Conservation (phyloP, 306 rosid genomes). For the Quercus parvula region DNA sequence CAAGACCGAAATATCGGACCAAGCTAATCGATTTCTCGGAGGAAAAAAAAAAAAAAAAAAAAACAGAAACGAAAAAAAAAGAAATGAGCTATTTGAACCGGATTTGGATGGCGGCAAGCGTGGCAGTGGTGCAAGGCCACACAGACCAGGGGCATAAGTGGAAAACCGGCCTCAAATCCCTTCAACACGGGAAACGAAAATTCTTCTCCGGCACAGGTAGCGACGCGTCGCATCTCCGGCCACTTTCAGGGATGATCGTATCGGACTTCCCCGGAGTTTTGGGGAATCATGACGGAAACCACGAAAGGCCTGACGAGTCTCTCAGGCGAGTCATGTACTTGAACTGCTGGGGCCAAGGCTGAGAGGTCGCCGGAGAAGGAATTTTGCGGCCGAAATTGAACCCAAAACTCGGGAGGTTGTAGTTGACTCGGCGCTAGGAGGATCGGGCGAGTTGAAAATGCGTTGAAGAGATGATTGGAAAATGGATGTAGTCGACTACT, state of each 20-base stretch:
- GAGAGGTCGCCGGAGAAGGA: conserved; percentile 15
- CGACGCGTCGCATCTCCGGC: conserved; percentile 27
- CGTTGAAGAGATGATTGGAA: too few relatives aligned
- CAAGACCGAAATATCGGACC: not conserved
- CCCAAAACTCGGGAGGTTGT: not conserved
- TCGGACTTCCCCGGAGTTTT: conserved; percentile 30
- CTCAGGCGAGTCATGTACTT: conserved; percentile 80
- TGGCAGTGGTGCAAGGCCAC: conserved; percentile 66
- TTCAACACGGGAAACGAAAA: conserved; percentile 44
- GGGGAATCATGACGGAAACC: conserved; percentile 33
- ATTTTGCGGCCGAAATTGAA: not conserved
- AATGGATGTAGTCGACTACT: too few relatives aligned
- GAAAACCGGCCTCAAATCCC: conserved; percentile 55
- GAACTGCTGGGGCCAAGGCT: conserved; percentile 95
- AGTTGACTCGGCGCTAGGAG: not conserved
- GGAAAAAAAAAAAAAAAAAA: too few relatives aligned
- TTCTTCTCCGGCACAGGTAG: conserved; percentile 38
- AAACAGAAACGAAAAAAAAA: not conserved
- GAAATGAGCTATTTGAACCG: conserved; percentile 56
- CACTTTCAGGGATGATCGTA: conserved; percentile 35
- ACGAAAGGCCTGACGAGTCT: conserved; percentile 60
- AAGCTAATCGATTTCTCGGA: too few relatives aligned
- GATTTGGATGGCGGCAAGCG: conserved; percentile 74
- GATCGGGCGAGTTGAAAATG: too few relatives aligned
- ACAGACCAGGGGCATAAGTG: conserved; percentile 53